Conservation (phyloP, 2,329 filamentous ascomycete genomes). For the Leptosphaerulina australis region DNA sequence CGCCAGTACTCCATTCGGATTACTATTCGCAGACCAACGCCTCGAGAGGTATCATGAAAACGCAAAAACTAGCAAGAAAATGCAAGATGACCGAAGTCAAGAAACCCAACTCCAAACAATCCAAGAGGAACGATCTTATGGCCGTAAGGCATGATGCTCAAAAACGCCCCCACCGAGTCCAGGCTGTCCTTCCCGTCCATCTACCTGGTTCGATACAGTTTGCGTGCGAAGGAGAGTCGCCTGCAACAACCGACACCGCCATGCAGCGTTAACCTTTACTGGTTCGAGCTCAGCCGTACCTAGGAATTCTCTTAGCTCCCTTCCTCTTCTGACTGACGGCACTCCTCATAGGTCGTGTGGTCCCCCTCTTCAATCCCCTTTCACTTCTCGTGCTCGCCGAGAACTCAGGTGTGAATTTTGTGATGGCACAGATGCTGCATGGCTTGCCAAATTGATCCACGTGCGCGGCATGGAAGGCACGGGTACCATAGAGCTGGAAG, state of each 20-base stretch:
- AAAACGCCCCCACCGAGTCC: not conserved
- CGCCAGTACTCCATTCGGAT: not conserved
- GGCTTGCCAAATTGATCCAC: constrained; percentile 31
- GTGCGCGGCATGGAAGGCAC: constrained; percentile 35
- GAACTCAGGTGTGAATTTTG: constrained; percentile 10
- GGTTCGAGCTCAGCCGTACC: not conserved
- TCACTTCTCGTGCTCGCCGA: not conserved
- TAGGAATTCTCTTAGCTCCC: not conserved
- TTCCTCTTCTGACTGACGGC: constrained; percentile 6
- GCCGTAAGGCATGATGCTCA: not conserved
- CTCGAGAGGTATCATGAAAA: constrained; percentile 3
- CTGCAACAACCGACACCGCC: no score
- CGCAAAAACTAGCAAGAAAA: not conserved
- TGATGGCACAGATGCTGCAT: constrained; percentile 34
- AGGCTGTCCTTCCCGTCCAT: not conserved
- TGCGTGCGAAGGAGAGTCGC: not conserved
- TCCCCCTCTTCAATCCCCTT: constrained; percentile 10
- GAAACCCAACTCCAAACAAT: not conserved
- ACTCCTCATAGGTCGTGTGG: constrained; percentile 4
- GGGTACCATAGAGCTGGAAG: constrained; percentile 37
- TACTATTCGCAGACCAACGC: not conserved
- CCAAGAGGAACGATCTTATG: not conserved
- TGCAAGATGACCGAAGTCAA: not conserved
- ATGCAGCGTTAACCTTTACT: no score
- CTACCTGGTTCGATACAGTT: not conserved